Base-by-base conservation (phyloP, 176 grass and related monocot genomes). In the Oryza glumipatula region DNA sequence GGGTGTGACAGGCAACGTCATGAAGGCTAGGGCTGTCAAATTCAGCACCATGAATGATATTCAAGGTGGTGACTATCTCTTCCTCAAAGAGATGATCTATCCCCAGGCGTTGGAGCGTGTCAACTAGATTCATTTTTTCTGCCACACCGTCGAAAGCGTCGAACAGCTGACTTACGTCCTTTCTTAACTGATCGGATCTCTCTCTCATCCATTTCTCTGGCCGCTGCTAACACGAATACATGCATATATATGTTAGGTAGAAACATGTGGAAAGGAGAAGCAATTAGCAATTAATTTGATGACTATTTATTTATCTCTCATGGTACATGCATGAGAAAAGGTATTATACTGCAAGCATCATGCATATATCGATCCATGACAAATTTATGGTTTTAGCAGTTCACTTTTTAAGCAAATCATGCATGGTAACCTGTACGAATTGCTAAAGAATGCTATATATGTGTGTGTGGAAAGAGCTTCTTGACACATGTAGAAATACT, bases 51-150 rank as follows among this genome's bases (percentile, higher is more conserved):
- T 71, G 38, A 13, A 71, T 44, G 38, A 0, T 22, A 19, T 19
- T 71, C 12, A 71, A 2, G 9, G 68, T 44, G 4, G 19, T 71
- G 1, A 1, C 15, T 11, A 71, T 71, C 19, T 44, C 3, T n/a
- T 44, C 68, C 68, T 71, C 38, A 44, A 71, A 71, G 11, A 43
- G 68, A 44, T 71, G 68, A 3, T 71, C 19, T 44, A 71, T 71
- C 0, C 68, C 68, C 36, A 71, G 17, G 41, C 38, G 68, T 22
- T 71, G 68, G 38, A 71, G 17, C 1, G 38, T 44, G 38, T 71
- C 68, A 3, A 71, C 38, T 7, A 71, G 68, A 0, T 71, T 71
- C 4, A 71, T 22, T 43, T 43, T 44, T 6, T 71, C 68, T 21
- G 22, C 68, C 68, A 13, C 38, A 6, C n/a, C 9, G 0, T 44